Evolutionary conservation across 768 basidiomycete genomes (phyloP), one percentile per base, ranked within the genome.

Genomic region (Kwoniella shandongensis): DNA sequence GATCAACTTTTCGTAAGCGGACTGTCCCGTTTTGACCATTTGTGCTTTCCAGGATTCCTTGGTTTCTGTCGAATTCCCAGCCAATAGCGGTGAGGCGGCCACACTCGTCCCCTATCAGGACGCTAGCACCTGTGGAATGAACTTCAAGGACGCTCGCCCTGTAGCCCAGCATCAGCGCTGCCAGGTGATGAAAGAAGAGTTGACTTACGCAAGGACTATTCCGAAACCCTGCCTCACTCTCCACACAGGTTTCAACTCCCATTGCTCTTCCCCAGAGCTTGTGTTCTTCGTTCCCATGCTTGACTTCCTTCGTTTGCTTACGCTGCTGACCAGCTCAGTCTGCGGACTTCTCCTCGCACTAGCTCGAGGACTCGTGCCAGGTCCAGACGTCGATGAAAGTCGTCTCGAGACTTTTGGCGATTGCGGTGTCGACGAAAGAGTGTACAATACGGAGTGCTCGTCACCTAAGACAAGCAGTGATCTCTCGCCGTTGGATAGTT

Each of bases 181-280:
- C n/a, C n/a, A n/a, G n/a, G n/a, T n/a, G n/a, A n/a, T n/a, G n/a
- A n/a, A n/a, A n/a, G n/a, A 1, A 46, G 11, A 15, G 15, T 8
- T 35, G 26, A 67, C 70, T 51, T 45, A 76, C 73, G 70, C 67
- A 29, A 71, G 48, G 6, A 74, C 52, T 12, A 70, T 71, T 1
- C 75, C 75, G 44, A 74, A 76, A 7, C 75, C 75, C 40, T 76
- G 75, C 22, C 75, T 63, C 13, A 71, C 61, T 38, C 71, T 48
- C 66, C 69, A 76, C 2, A 71, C 50, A 17, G 66, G 65, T 49
- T 55, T 59, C 46, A 69, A 49, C 27, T 65, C 63, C 63, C 61
- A 64, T 38, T 51, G 52, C 23, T 70, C 53, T 17, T 54, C 52
- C 5, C 27, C 40, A 10, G 47, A 42, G 2, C 38, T 32, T 3